phyloP scores from a whole-genome alignment of 495 filamentous ascomycete genomes.

The Acidomyces sp. region DNA sequence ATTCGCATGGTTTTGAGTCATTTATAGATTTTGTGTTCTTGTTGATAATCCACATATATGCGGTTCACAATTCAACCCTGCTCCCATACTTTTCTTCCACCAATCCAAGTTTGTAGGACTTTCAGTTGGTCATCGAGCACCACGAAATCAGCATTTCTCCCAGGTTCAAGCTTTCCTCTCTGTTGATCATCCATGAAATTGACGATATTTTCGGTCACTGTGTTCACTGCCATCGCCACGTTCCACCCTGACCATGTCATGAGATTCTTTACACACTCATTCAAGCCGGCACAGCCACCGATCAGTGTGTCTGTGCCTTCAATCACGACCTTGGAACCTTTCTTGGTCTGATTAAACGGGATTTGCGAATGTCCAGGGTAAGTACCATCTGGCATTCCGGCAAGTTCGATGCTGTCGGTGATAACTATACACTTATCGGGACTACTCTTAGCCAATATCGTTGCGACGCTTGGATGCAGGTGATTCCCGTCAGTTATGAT shows the following conservation, averaged over 20 bases:
- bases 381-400: slow-evolving; percentile 42
- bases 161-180: slow-evolving; percentile 30
- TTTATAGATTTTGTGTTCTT: too few species aligned
- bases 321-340: slow-evolving; percentile 31
- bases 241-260: slow-evolving; percentile 33
- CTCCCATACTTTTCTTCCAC: slow-evolving; percentile 33
- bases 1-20: too few species aligned
- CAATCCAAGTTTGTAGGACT: slow-evolving; percentile 38
- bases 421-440: slow-evolving; percentile 45
- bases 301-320: slow-evolving; percentile 35
- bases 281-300: slow-evolving; percentile 32
- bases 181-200: slow-evolving; percentile 31
- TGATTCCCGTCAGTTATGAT: slow-evolving; percentile 53
- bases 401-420: slow-evolving; percentile 48
- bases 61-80: too few species aligned
- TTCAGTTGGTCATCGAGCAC: slow-evolving; percentile 32
- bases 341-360: slow-evolving; percentile 30
- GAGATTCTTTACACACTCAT: slow-evolving; percentile 34
- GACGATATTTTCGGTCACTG: slow-evolving; percentile 38
- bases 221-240: slow-evolving; percentile 34
- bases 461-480: slow-evolving; percentile 46
- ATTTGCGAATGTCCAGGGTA: slow-evolving; percentile 38
- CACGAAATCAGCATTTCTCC: slow-evolving; percentile 36
- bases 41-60: too few species aligned
- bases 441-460: slow-evolving; percentile 45